Percentiles rank a stretch among this genome's conserved stretches.
Evolutionary conservation across 495 filamentous ascomycete species (phyloP).

Genomic region (Cladorrhinum samala): DNA sequence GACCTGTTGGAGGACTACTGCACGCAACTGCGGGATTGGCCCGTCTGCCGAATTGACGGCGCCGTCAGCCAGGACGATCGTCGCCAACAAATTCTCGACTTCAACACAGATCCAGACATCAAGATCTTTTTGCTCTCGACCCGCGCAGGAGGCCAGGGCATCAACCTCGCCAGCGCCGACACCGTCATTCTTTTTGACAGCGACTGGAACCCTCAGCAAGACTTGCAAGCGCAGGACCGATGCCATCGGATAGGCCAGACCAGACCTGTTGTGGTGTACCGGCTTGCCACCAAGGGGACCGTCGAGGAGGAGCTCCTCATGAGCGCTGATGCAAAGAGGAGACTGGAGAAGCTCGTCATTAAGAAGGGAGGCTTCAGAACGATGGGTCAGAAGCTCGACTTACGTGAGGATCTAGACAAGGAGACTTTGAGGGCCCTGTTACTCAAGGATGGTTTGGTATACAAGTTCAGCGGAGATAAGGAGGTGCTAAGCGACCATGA

Average conservation of each 20-base stretch:
- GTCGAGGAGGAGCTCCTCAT: constrained; percentile 85
- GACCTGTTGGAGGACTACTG: constrained; percentile 89
- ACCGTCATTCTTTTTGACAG: constrained; percentile 95
- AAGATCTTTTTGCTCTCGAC: constrained; percentile 86
- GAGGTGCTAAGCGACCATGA: constrained; percentile 71
- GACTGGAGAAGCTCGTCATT: constrained; percentile 90
- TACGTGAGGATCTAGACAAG: constrained; percentile 45
- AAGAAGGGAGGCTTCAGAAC: constrained; percentile 75
- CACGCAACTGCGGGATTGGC: constrained; percentile 62
- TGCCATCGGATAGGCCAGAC: constrained; percentile 93
- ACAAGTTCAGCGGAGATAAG: constrained; percentile 48
- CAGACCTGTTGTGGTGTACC: constrained; percentile 87
- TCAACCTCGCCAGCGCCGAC: constrained; percentile 95
- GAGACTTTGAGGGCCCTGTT: constrained; percentile 56
- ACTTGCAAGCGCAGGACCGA: constrained; percentile 92
- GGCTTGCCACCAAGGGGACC: constrained; percentile 86
- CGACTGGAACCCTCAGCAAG: constrained; percentile 98
- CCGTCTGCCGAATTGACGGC: constrained; percentile 86
- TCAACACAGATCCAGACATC: constrained; percentile 65
- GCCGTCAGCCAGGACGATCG: constrained; percentile 74
- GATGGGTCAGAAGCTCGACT: constrained; percentile 54
- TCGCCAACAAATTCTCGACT: constrained; percentile 74
- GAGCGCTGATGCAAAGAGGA: constrained; percentile 87
- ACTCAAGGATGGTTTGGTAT: constrained; percentile 59
- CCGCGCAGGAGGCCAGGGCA: constrained; percentile 88